phyloP scores from a whole-genome alignment of 139 green algal genomes.

The Coccomyxa sp. region DNA sequence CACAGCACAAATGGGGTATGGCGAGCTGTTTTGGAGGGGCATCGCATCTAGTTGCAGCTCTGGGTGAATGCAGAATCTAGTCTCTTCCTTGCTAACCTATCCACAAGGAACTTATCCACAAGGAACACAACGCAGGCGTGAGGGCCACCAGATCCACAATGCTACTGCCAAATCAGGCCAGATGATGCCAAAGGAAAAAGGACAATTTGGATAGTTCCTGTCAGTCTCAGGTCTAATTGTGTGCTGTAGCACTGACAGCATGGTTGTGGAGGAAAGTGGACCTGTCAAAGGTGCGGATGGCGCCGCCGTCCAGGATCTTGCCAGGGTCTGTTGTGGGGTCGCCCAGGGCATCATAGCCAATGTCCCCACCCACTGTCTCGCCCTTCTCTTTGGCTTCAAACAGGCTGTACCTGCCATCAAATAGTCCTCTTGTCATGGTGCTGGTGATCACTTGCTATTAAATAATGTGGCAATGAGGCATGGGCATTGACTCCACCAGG shows the following conservation, averaged over 20 bases:
- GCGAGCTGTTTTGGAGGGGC: too few relatives aligned
- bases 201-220: too few relatives aligned
- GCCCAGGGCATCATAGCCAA: constrained; percentile 57
- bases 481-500: background rate
- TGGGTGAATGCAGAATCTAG: too few relatives aligned
- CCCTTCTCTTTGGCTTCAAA: constrained; percentile 67
- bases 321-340: constrained; percentile 61
- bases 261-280: background rate
- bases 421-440: too few relatives aligned
- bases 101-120: too few relatives aligned
- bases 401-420: constrained; percentile 39
- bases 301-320: constrained; percentile 58
- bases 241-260: too few relatives aligned
- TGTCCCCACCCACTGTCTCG: constrained; percentile 42
- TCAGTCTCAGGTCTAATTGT: too few relatives aligned
- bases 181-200: too few relatives aligned
- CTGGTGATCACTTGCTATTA: background rate
- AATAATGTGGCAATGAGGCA: background rate
- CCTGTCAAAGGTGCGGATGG: constrained; percentile 70
- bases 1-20: background rate
- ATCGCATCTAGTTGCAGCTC: too few relatives aligned
- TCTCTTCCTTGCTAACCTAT: too few relatives aligned
- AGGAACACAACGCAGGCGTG: background rate
- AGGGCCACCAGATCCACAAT: background rate
- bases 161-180: too few relatives aligned